These are phyloP conservation scores for Syzygium malaccense DNA, from an alignment of 441 rosid species.

Conservation along the genomic window DNA sequence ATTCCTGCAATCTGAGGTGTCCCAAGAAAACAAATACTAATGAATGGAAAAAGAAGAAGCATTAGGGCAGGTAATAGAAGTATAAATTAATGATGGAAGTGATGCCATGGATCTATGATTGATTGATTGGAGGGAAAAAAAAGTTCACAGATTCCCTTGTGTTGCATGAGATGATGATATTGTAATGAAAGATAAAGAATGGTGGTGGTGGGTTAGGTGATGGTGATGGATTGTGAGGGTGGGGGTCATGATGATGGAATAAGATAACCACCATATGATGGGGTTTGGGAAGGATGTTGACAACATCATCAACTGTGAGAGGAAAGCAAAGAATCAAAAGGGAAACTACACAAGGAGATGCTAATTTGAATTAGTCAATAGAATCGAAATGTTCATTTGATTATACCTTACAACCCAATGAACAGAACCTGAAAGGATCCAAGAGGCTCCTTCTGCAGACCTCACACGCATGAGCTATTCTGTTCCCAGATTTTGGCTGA, in stretches of 20 bases:
- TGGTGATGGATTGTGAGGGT: neutral
- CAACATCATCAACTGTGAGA: neutral
- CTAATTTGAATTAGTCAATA: neutral
- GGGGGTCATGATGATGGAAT: neutral
- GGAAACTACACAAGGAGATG: neutral
- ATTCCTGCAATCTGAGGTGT: conserved; percentile 46
- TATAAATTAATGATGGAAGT: neutral
- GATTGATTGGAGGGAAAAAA: neutral
- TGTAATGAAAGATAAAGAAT: neutral
- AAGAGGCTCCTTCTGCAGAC: conserved; percentile 69
- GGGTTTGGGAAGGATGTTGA: neutral
- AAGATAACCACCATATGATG: neutral
- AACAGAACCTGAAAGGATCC: conserved; percentile 84
- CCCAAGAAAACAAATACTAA: neutral
- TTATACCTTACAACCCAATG: conserved; percentile 88
- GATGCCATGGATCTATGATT: neutral
- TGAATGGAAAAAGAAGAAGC: neutral
- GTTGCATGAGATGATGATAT: neutral
- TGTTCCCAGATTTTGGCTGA: conserved; percentile 48
- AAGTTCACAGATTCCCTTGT: neutral
- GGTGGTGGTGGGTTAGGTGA: neutral
- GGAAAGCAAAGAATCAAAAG: neutral
- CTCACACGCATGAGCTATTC: conserved; percentile 50
- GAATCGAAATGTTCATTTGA: neutral
- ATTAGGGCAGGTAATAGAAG: neutral